Evolutionary conservation across 208 protist species (phyloP).

Genomic region (Blastocrithidia nonstop): DNA sequence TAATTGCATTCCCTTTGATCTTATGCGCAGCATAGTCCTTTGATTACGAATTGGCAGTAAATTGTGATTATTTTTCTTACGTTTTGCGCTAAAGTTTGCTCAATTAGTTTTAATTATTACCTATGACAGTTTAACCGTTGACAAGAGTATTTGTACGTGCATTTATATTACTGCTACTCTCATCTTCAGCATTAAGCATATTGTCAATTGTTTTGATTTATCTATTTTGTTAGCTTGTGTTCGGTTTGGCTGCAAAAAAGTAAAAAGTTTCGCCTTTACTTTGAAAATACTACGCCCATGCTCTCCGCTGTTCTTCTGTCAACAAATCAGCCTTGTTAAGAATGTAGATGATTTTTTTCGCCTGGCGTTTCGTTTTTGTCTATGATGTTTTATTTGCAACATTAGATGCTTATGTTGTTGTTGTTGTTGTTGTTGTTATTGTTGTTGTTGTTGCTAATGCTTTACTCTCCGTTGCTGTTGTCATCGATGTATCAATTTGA

Average conservation of each 20-base stretch:
- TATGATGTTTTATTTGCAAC: not conserved
- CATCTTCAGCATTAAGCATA: not conserved
- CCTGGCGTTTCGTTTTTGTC: conserved; percentile 4
- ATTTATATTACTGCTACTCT: conserved; percentile 10
- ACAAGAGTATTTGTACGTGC: not conserved
- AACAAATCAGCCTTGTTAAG: conserved; percentile 99
- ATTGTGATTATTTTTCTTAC: too few relatives aligned
- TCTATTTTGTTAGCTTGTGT: not conserved
- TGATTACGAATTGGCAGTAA: too few relatives aligned
- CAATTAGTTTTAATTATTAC: conserved; percentile 15
- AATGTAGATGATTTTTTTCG: conserved; percentile 87
- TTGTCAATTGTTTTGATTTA: not conserved
- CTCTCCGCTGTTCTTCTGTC: conserved; percentile 78
- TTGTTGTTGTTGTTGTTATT: conserved; percentile 1
- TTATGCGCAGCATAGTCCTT: too few relatives aligned
- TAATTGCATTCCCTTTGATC: too few relatives aligned
- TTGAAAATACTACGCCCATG: conserved; percentile 91
- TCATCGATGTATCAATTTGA: too few relatives aligned
- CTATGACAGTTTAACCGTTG: not conserved
- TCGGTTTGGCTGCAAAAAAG: conserved; percentile 88
- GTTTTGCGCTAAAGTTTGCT: too few relatives aligned
- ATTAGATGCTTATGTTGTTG: too few relatives aligned
- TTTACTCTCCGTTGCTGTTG: conserved; percentile 13
- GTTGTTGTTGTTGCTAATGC: not conserved
- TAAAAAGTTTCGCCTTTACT: conserved; percentile 61